phyloP scores from a whole-genome alignment of 352 stramenopile genomes.

The Thalassiosira mediterranea region DNA sequence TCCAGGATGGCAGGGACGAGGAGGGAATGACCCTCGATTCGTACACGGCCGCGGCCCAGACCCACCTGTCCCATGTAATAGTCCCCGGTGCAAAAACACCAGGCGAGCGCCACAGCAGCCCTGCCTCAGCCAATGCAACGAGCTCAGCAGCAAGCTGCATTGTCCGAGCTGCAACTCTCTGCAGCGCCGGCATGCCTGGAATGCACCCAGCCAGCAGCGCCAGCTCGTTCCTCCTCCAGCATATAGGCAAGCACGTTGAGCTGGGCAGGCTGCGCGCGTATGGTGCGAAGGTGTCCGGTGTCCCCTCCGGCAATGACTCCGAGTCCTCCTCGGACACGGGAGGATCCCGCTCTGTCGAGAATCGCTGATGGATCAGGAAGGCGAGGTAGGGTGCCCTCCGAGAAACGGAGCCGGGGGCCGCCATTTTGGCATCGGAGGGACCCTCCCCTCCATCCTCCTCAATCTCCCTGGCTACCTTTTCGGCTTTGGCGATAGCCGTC shows the following conservation, averaged over 20 bases:
- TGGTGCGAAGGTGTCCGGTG: slow-evolving; percentile 70
- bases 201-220: slow-evolving; percentile 75
- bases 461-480: slow-evolving; percentile 21
- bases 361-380: slow-evolving; percentile 83
- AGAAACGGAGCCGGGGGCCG: slow-evolving; percentile 47
- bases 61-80: slow-evolving; percentile 82
- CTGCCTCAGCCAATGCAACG: slow-evolving; percentile 70
- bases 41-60: slow-evolving; percentile 77
- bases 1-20: slow-evolving; percentile 28
- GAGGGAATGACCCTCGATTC: slow-evolving; percentile 65
- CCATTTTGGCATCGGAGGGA: slow-evolving; percentile 38
- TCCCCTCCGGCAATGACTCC: slow-evolving; percentile 18
- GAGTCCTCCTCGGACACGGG: slow-evolving; percentile 26
- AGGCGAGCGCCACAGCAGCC: slow-evolving; percentile 69
- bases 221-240: slow-evolving; percentile 82
- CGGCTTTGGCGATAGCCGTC: slow-evolving; percentile 48
- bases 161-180: slow-evolving; percentile 72
- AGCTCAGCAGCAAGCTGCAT: slow-evolving; percentile 73
- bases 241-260: slow-evolving; percentile 75
- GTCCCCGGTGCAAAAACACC: slow-evolving; percentile 66
- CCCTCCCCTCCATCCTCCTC: slow-evolving; percentile 15
- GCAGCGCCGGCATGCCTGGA: slow-evolving; percentile 66
- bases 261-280: slow-evolving; percentile 77
- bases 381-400: slow-evolving; percentile 70
- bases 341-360: slow-evolving; percentile 60